These are phyloP conservation scores for Ceratobasidium sp. DNA, from an alignment of 1,284 basidiomycete species.

Conservation along the genomic window DNA sequence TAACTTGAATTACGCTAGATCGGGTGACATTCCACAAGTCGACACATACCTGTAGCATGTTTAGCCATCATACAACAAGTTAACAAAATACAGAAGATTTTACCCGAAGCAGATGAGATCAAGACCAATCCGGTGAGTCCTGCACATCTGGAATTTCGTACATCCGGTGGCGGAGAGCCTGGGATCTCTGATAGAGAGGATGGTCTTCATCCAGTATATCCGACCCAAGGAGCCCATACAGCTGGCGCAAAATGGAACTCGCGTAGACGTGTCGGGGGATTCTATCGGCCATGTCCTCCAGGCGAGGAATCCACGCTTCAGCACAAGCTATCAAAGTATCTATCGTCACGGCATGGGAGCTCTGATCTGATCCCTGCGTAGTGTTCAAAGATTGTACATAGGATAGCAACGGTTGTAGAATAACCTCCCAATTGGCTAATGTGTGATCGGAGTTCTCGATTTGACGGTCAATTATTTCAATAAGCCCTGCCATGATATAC, in stretches of 20 bases:
- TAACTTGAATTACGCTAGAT: too few relatives aligned
- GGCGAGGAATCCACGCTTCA: conserved; percentile 5
- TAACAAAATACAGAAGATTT: too few relatives aligned
- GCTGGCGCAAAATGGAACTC: neutral
- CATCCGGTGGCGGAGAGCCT: too few relatives aligned
- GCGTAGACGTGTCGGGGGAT: neutral
- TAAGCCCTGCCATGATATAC: neutral
- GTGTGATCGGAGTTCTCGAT: neutral
- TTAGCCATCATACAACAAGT: too few relatives aligned
- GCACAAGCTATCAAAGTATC: neutral
- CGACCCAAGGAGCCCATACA: too few relatives aligned
- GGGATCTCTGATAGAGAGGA: too few relatives aligned
- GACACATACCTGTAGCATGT: too few relatives aligned
- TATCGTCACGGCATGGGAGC: neutral
- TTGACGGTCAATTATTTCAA: neutral
- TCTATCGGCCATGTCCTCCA: neutral
- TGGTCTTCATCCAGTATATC: too few relatives aligned
- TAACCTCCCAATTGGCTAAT: neutral
- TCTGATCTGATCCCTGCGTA: neutral
- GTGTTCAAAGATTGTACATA: neutral
- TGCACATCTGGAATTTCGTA: too few relatives aligned
- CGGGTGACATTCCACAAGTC: too few relatives aligned
- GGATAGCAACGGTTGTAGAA: neutral
- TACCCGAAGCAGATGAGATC: too few relatives aligned
- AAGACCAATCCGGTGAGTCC: too few relatives aligned